A percentile compares a stretch with the other conserved stretches of the same genome.
These are phyloP conservation scores for Ogataea neopini DNA, from an alignment of 805 yeast species.

Conservation along the genomic window DNA sequence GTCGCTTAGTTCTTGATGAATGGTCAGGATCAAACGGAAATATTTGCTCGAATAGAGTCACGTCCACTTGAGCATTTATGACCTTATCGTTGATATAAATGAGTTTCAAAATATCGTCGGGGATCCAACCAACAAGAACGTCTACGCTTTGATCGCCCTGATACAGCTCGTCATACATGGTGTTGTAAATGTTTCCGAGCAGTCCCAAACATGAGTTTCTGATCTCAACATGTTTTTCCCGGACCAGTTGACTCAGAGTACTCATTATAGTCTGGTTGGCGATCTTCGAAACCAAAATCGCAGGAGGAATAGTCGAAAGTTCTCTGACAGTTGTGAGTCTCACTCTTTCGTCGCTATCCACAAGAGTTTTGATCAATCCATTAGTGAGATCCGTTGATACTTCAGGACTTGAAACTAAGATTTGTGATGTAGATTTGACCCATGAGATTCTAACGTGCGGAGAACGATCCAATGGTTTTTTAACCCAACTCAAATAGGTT, in stretches of 20 bases:
- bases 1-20: slow-evolving; percentile 49
- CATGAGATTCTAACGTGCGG: slow-evolving; percentile 66
- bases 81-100: slow-evolving; percentile 71
- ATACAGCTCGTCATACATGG: slow-evolving; percentile 37
- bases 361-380: slow-evolving; percentile 65
- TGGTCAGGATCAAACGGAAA: slow-evolving; percentile 53
- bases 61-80: slow-evolving; percentile 68
- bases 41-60: slow-evolving; percentile 56
- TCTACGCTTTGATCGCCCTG: slow-evolving; percentile 33
- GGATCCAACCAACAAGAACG: slow-evolving; percentile 50
- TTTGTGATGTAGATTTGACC: slow-evolving; percentile 57
- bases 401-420: slow-evolving; percentile 48
- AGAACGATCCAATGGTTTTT: slow-evolving; percentile 69
- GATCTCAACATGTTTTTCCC: slow-evolving; percentile 70
- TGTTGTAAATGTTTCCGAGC: slow-evolving; percentile 56
- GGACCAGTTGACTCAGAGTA: slow-evolving; percentile 59
- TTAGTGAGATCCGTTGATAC: slow-evolving; percentile 50
- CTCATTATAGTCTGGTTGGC: slow-evolving; percentile 48
- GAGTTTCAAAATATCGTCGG: slow-evolving; percentile 62
- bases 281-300: slow-evolving; percentile 48
- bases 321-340: slow-evolving; percentile 60
- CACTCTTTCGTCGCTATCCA: slow-evolving; percentile 76
- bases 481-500: slow-evolving; percentile 71
- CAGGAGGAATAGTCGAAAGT: slow-evolving; percentile 47
- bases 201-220: slow-evolving; percentile 59